Evolutionary conservation across 2,329 filamentous ascomycete species (phyloP), one percentile per base, ranked within the genome.

Genomic region (Fusarium begoniae): DNA sequence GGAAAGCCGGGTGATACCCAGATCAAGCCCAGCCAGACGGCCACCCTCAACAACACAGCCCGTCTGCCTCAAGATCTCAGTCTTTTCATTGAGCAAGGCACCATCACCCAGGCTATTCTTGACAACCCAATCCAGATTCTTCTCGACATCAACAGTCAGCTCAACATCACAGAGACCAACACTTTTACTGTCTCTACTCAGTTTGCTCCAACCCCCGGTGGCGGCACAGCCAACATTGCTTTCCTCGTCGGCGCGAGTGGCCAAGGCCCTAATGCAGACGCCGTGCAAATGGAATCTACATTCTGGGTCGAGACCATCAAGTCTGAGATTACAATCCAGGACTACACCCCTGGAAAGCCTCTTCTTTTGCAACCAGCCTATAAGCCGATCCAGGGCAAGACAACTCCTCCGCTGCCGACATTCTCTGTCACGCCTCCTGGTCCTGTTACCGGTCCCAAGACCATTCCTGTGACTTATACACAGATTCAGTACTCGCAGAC

Each of bases 401-500:
- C 32, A 5, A 22, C 48, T 13, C 63, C 63, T 18, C 63, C 63
- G 8, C 26, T 66, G 41, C 63, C 63, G 6, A 55, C 40, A 4
- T 66, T 66, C 30, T 55, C 58, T 41, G 41, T 66, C 7, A 66
- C 47, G 5, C 58, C 59, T 22, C 59, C 63, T 4, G 41, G 40
- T 3, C 26, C 47, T 24, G 35, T 47, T 3, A 64, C 59, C 6
- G 45, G 47, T 0, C 40, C 47, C 3, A 54, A 63, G 18, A 47
- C 58, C 0, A 66, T 66, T 2, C 35, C 47, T 9, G 63, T 66
- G 40, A 47, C 47, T 28, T 66, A 66, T 18, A 66, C 58, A 5
- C 63, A 66, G 58, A 66, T 66, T n/a, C 58, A 66, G 47, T 66
- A 66, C 26, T 43, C 63, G 3, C 63, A 66, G 32, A 66, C 24